These are phyloP conservation scores for Syzygium grande DNA, from an alignment of 345 rosid genomes.

Conservation along the genomic window DNA sequence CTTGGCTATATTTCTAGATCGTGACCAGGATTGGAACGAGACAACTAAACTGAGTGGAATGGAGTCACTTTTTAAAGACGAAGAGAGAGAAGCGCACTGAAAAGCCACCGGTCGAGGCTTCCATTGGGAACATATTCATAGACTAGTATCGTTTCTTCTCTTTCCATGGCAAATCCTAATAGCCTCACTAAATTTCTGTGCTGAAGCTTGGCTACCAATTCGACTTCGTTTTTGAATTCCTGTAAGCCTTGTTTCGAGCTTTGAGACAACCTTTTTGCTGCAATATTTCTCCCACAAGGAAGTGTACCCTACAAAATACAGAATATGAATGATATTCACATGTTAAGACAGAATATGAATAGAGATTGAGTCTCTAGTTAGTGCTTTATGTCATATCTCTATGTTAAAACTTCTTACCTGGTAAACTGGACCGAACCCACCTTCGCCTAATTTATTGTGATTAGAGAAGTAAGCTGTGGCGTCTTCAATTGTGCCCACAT, in stretches of 20 bases:
- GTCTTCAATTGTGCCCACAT: not conserved
- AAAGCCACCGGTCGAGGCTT: constrained; percentile 13
- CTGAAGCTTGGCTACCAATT: constrained; percentile 13
- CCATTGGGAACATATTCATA: constrained; percentile 15
- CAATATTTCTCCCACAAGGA: not conserved
- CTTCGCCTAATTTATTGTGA: constrained; percentile 35
- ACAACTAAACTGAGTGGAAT: not conserved
- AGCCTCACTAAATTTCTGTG: constrained; percentile 14
- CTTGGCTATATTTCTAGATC: not conserved
- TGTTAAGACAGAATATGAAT: not conserved
- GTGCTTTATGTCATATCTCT: not conserved
- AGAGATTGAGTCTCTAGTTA: too few relatives aligned
- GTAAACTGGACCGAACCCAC: constrained; percentile 41
- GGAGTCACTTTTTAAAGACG: not conserved
- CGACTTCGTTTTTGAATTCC: constrained; percentile 10
- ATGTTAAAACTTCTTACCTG: not conserved
- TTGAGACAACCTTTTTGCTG: constrained; percentile 11
- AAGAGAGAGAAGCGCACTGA: constrained; percentile 4
- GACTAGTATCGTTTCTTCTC: constrained; percentile 10
- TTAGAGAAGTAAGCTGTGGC: constrained; percentile 32
- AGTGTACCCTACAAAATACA: not conserved
- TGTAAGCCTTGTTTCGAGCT: not conserved
- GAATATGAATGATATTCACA: not conserved
- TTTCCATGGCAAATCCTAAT: constrained; percentile 10
- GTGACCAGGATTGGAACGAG: not conserved